Percentiles rank a stretch among this genome's conserved stretches.
Conservation (phyloP, 140 eudicot genomes). For the Senecio squalidus region DNA sequence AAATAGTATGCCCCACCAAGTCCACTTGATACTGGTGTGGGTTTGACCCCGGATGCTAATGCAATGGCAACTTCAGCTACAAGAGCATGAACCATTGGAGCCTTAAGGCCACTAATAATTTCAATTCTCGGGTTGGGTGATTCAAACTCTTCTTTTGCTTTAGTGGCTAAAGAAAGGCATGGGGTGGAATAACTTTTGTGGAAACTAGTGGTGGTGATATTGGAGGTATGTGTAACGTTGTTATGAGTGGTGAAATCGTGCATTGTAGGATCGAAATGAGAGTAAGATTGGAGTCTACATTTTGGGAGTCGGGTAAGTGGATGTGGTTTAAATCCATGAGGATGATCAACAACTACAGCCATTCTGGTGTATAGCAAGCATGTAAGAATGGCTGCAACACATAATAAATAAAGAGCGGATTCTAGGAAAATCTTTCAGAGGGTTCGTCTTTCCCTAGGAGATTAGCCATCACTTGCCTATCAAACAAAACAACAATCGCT, state of each 20-base stretch:
- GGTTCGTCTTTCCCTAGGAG: conserved; percentile 65
- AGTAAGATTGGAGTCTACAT: conserved; percentile 79
- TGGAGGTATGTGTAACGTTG: conserved; percentile 27
- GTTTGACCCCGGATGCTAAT: conserved; percentile 70
- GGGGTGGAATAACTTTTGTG: conserved; percentile 92
- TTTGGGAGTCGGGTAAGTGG: conserved; percentile 67
- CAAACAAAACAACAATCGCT: conserved; percentile 8
- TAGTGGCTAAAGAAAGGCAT: conserved; percentile 54
- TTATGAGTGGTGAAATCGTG: conserved; percentile 49
- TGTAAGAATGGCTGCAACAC: conserved; percentile 47
- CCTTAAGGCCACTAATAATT: conserved; percentile 63
- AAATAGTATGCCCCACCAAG: conserved; percentile 91
- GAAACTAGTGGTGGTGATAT: conserved; percentile 39
- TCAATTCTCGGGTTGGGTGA: conserved; percentile 52
- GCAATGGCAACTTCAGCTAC: conserved; percentile 93
- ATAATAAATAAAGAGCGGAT: conserved; percentile 44
- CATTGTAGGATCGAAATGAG: conserved; percentile 67
- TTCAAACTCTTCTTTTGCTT: conserved; percentile 44
- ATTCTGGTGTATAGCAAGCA: conserved; percentile 46
- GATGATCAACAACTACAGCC: conserved; percentile 89
- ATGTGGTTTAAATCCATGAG: conserved; percentile 62
- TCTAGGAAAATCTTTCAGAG: conserved; percentile 40
- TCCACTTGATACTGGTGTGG: conserved; percentile 71
- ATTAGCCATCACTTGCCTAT: conserved; percentile 74
- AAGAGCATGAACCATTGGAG: conserved; percentile 67